Evolutionary conservation across 2,329 filamentous ascomycete genomes (phyloP).

Genomic region (Trichoderma harzianum): DNA sequence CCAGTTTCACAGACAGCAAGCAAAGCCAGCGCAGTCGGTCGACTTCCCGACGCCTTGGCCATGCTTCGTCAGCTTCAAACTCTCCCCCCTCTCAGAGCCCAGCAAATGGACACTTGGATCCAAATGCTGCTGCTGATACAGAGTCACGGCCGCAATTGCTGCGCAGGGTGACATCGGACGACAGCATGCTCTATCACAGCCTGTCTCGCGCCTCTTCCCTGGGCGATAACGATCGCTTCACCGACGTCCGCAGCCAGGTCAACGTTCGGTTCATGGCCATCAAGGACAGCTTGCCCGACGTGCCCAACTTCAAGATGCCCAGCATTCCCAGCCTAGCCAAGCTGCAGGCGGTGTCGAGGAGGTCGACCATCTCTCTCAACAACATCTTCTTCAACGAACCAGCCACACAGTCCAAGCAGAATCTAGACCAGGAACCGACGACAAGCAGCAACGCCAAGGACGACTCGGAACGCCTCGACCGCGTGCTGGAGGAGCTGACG

Average conservation of each 20-base stretch:
- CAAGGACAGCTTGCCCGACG: slow-evolving; percentile 78
- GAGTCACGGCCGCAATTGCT: slow-evolving; percentile 27
- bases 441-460: slow-evolving; percentile 21
- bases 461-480: slow-evolving; percentile 44
- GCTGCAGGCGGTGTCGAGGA: slow-evolving; percentile 37
- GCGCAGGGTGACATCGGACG: slow-evolving; percentile 51
- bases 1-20: slow-evolving; percentile 34
- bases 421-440: slow-evolving; percentile 20
- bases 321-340: slow-evolving; percentile 60
- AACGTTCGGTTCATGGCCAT: slow-evolving; percentile 90
- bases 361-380: slow-evolving; percentile 34
- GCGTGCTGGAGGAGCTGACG: slow-evolving; percentile 62
- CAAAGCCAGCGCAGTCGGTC: slow-evolving; percentile 2
- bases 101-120: background rate
- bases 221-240: slow-evolving; percentile 78
- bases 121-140: background rate
- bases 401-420: slow-evolving; percentile 26
- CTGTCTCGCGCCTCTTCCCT: slow-evolving; percentile 77
- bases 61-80: background rate
- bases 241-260: slow-evolving; percentile 76
- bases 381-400: slow-evolving; percentile 29
- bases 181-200: slow-evolving; percentile 72
- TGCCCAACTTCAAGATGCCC: slow-evolving; percentile 70
- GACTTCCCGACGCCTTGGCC: background rate
- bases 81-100: background rate